These are phyloP conservation scores for Chiua sp. DNA, from an alignment of 1,284 basidiomycete genomes.

Conservation along the genomic window DNA sequence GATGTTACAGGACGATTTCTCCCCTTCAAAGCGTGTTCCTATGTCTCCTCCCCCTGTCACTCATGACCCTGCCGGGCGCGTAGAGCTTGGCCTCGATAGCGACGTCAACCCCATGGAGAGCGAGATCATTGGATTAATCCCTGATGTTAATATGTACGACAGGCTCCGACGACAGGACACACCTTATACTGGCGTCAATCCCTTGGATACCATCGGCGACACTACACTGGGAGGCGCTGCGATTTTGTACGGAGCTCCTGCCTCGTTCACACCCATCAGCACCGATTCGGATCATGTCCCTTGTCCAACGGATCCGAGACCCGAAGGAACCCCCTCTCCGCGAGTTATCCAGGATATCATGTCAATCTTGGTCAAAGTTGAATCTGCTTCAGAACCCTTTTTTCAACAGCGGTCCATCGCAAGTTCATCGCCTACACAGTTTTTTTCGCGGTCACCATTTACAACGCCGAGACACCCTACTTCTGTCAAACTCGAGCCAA, in stretches of 20 bases:
- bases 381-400: conserved; percentile 15
- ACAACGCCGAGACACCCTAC: neutral
- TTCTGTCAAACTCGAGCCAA: conserved; percentile 4
- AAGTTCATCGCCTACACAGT: conserved; percentile 1
- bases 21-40: neutral
- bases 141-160: conserved; percentile 51
- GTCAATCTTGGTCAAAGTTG: conserved; percentile 30
- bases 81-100: conserved; percentile 14
- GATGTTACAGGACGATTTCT: neutral
- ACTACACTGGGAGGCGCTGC: conserved; percentile 12
- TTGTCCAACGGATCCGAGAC: neutral
- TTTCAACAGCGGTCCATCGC: conserved; percentile 9
- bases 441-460: conserved; percentile 8
- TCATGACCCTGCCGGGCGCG: neutral
- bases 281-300: conserved; percentile 4
- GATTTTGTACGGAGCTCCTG: neutral
- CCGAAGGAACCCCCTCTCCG: conserved; percentile 29
- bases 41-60: neutral
- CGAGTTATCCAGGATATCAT: conserved; percentile 39
- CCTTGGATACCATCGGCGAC: conserved; percentile 47
- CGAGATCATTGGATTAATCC: conserved; percentile 42
- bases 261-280: neutral
- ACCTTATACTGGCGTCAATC: conserved; percentile 46
- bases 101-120: conserved; percentile 13
- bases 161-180: conserved; percentile 29